Conservation (phyloP, 192 early-diverging fungal species). For the Gryganskiella cystojenkinii region DNA sequence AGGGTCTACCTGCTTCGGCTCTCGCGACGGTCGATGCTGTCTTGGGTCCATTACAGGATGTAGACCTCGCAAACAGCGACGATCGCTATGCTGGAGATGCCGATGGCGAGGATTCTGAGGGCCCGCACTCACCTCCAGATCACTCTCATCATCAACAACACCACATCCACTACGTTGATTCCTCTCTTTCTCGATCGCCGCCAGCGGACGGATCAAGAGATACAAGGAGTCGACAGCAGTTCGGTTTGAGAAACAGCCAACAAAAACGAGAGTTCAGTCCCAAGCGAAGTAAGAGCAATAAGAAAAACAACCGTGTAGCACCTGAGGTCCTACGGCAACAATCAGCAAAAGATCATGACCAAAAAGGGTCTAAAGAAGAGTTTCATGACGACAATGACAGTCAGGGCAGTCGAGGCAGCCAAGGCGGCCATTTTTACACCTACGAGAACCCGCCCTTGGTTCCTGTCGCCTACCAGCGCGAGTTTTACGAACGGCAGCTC, state of each 20-base stretch:
- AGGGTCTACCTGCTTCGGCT: conserved; percentile 7
- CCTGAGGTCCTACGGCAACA: neutral
- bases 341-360: neutral
- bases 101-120: neutral
- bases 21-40: conserved; percentile 11
- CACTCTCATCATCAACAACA: neutral
- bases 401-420: neutral
- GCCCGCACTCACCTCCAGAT: no score
- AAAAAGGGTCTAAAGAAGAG: neutral
- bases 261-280: neutral
- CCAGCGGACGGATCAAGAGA: no score
- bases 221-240: no score
- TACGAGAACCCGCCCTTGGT: neutral
- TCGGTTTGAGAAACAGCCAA: no score
- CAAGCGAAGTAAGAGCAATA: no score
- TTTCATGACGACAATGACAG: neutral
- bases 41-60: neutral
- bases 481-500: neutral
- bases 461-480: neutral
- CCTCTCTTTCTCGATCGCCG: neutral
- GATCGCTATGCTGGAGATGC: neutral
- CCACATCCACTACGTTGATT: neutral
- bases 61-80: neutral
- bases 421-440: conserved; percentile 2
- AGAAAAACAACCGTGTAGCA: neutral